Evolutionary conservation across 257 asterid genomes (phyloP).

Genomic region (Lantana camara): DNA sequence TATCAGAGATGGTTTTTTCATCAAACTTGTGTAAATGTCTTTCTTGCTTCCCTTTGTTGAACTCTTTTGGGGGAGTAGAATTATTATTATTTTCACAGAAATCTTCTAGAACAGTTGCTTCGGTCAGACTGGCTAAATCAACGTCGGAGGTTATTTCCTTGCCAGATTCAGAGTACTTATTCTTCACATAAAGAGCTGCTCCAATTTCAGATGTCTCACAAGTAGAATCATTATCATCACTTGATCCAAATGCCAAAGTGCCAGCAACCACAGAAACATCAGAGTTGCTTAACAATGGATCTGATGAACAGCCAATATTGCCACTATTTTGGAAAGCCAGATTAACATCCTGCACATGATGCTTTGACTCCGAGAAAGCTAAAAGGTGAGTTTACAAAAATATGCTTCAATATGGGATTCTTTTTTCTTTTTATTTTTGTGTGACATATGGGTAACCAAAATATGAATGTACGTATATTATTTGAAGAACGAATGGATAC

Average conservation of each 20-base stretch:
- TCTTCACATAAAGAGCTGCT: conserved; percentile 27
- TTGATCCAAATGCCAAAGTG: conserved; percentile 37
- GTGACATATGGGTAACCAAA: not conserved
- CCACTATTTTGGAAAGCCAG: conserved; percentile 14
- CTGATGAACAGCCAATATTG: conserved; percentile 36
- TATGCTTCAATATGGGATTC: conserved; percentile 14
- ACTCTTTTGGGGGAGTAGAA: conserved; percentile 28
- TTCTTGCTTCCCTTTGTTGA: conserved; percentile 28
- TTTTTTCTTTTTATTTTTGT: conserved; percentile 8
- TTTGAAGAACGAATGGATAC: conserved; percentile 5
- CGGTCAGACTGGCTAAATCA: conserved; percentile 25
- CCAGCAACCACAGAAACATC: conserved; percentile 41
- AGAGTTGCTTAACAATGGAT: conserved; percentile 38
- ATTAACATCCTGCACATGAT: conserved; percentile 29
- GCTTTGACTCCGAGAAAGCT: conserved; percentile 60
- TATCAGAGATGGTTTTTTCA: conserved; percentile 18
- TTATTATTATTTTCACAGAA: conserved; percentile 27
- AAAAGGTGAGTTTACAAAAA: conserved; percentile 33
- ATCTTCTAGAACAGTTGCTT: conserved; percentile 34
- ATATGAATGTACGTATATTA: not conserved
- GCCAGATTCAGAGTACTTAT: conserved; percentile 25
- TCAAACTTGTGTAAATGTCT: conserved; percentile 2
- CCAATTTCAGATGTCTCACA: conserved; percentile 43
- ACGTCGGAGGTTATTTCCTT: conserved; percentile 27
- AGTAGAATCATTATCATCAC: conserved; percentile 35